Evolutionary conservation across 2,329 filamentous ascomycete species (phyloP), one percentile per base, ranked within the genome.

Genomic region (Alternaria ethzedia): DNA sequence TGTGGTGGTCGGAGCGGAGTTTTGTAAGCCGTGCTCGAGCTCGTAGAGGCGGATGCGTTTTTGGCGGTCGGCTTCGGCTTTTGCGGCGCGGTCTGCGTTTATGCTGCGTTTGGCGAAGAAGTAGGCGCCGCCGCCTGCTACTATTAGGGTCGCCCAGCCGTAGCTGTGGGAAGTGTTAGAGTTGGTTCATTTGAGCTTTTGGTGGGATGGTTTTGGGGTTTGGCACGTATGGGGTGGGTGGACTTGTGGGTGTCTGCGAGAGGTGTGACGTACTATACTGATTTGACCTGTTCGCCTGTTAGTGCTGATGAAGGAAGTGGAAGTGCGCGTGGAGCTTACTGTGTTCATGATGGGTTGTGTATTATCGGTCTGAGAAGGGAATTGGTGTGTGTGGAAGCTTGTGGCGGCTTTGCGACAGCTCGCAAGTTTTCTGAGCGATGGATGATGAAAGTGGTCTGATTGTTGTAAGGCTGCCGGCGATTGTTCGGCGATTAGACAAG

Each of bases 81-180:
- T 90, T 71, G 88, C 86, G 65, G 91, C 89, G 68, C 95, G 92
- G 81, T 97, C 94, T 71, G 92, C 92, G 79, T 97, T 97, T 86
- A 99, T 97, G 80, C 90, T 90, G 77, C 89, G 87, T 86, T 99
- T 99, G 68, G 96, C 96, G 79, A 97, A 97, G 84, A 92, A 94
- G 86, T 98, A 99, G 75, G 95, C 94, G 67, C 91, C 92, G 69
- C 89, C 96, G 77, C 95, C 96, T 70, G 94, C 93, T 56, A 73
- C 86, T 78, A 94, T 96, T 58, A 98, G 87, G 54, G 93, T 87
- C 72, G 92, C 94, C 96, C 93, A 97, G 77, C 96, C 96, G 76
- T 95, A 84, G 92, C 94, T 97, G 63, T 4, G 5, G 8, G 15
- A 15, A 4, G 32, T n/a, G 58, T 68, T 59, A 66, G 64, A n/a